phyloP scores from a whole-genome alignment of 23 red algal genomes.

The Gracilaria gracilis region DNA sequence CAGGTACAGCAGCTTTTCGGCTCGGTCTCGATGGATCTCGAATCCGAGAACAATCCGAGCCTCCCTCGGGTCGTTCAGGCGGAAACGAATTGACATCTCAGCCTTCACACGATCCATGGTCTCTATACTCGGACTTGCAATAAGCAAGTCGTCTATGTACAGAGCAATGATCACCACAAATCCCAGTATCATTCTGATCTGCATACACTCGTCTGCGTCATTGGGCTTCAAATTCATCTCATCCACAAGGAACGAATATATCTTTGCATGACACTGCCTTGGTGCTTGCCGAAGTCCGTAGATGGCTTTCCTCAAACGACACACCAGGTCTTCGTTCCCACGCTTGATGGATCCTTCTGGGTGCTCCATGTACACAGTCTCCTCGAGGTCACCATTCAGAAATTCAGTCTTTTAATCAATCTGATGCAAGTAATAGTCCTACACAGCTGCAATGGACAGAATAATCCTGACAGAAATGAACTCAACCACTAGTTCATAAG shows the following conservation, averaged over 20 bases:
- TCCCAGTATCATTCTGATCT: constrained; percentile 1
- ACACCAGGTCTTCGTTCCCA: constrained; percentile 19
- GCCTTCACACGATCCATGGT: neutral
- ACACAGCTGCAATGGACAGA: neutral
- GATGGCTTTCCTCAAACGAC: constrained; percentile 28
- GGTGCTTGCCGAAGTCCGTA: constrained; percentile 11
- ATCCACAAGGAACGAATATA: constrained; percentile 20
- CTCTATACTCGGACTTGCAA: neutral
- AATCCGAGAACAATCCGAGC: constrained; percentile 31
- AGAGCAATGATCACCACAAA: constrained; percentile 31
- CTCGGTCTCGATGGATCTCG: constrained; percentile 40
- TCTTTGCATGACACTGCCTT: constrained; percentile 11
- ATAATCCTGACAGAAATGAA: constrained; percentile 37
- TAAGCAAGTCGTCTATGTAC: constrained; percentile 36
- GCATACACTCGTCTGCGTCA: constrained; percentile 2
- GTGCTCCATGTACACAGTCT: constrained; percentile 53
- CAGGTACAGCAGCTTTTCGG: constrained; percentile 7
- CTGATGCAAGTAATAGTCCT: constrained; percentile 19
- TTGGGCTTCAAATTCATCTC: constrained; percentile 11
- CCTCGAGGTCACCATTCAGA: constrained; percentile 44
- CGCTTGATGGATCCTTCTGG: neutral
- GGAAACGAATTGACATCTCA: constrained; percentile 8
- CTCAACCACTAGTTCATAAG: constrained; percentile 35
- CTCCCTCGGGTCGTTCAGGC: constrained; percentile 33
- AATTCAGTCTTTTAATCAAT: constrained; percentile 20